A percentile compares a stretch with the other conserved stretches of the same genome.
These are phyloP conservation scores for Colletotrichum trifolii DNA, from an alignment of 2,329 filamentous ascomycete genomes.

Conservation along the genomic window DNA sequence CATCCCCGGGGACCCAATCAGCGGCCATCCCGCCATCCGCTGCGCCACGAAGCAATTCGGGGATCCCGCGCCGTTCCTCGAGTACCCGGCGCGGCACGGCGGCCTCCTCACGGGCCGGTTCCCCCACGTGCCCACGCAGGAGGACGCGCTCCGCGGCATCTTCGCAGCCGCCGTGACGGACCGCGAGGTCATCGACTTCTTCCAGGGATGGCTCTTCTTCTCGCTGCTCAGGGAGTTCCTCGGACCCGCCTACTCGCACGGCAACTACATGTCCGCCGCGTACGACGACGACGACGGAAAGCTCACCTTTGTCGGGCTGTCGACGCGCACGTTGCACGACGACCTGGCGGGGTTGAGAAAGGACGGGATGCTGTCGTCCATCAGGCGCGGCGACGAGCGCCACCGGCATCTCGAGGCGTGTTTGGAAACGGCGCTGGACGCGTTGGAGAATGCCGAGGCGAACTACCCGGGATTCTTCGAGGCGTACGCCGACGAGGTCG, in stretches of 20 bases:
- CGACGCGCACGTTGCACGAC: constrained; percentile 11
- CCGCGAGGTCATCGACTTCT: constrained; percentile 20
- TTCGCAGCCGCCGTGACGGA: constrained; percentile 5
- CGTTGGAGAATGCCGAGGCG: neutral
- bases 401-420: constrained; percentile 6
- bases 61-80: constrained; percentile 19
- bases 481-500: constrained; percentile 6
- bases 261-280: neutral
- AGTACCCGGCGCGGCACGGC: constrained; percentile 21
- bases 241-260: neutral
- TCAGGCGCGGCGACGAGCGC: constrained; percentile 1
- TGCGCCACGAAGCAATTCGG: constrained; percentile 6
- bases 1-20: constrained; percentile 25
- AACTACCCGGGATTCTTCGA: constrained; percentile 12
- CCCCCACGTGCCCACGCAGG: constrained; percentile 25
- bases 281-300: neutral
- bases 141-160: constrained; percentile 12
- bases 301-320: neutral
- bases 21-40: neutral
- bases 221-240: constrained; percentile 13
- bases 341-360: constrained; percentile 7
- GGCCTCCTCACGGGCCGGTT: neutral
- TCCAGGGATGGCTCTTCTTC: constrained; percentile 25
- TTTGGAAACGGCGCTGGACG: neutral
- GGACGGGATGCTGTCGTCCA: neutral